These are phyloP conservation scores for Zelopaecilomyces penicillatus DNA, from an alignment of 2,329 filamentous ascomycete species.

Conservation along the genomic window DNA sequence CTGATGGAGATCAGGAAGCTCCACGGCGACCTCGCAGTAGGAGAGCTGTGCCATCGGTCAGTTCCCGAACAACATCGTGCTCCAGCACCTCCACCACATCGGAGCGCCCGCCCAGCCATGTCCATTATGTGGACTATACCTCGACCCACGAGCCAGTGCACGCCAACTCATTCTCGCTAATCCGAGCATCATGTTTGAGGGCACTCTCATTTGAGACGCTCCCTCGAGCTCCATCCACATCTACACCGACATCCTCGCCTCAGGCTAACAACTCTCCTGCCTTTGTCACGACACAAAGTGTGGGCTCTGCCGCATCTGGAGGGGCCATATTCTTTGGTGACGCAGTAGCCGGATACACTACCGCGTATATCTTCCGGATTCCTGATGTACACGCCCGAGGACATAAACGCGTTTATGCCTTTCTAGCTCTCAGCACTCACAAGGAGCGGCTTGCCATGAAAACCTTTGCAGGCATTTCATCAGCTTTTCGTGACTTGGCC, in stretches of 20 bases:
- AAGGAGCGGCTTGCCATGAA: slow-evolving; percentile 58
- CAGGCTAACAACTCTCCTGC: slow-evolving; percentile 33
- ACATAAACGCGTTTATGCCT: slow-evolving; percentile 60
- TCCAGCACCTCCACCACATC: slow-evolving; percentile 46
- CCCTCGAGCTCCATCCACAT: slow-evolving; percentile 43
- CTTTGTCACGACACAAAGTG: slow-evolving; percentile 46
- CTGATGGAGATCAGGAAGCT: slow-evolving; percentile 42
- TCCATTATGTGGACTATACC: slow-evolving; percentile 59
- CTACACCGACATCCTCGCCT: slow-evolving; percentile 28
- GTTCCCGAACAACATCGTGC: slow-evolving; percentile 38
- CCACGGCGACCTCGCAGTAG: slow-evolving; percentile 29
- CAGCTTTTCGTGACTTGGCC: slow-evolving; percentile 55
- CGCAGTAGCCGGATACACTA: slow-evolving; percentile 56
- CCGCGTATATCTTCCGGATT: slow-evolving; percentile 62
- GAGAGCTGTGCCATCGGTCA: slow-evolving; percentile 35
- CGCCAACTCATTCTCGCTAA: slow-evolving; percentile 55
- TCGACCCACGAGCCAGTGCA: slow-evolving; percentile 58
- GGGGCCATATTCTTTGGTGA: slow-evolving; percentile 64
- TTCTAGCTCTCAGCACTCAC: slow-evolving; percentile 57
- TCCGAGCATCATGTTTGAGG: slow-evolving; percentile 57
- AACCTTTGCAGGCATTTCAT: slow-evolving; percentile 53
- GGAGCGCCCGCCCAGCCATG: slow-evolving; percentile 41
- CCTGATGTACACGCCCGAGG: slow-evolving; percentile 59
- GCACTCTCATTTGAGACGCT: slow-evolving; percentile 60
- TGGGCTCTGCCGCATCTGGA: slow-evolving; percentile 48